A percentile compares a stretch with the other conserved stretches of the same genome.
phyloP scores from a whole-genome alignment of 2,329 filamentous ascomycete genomes.

The Talaromyces marneffei region DNA sequence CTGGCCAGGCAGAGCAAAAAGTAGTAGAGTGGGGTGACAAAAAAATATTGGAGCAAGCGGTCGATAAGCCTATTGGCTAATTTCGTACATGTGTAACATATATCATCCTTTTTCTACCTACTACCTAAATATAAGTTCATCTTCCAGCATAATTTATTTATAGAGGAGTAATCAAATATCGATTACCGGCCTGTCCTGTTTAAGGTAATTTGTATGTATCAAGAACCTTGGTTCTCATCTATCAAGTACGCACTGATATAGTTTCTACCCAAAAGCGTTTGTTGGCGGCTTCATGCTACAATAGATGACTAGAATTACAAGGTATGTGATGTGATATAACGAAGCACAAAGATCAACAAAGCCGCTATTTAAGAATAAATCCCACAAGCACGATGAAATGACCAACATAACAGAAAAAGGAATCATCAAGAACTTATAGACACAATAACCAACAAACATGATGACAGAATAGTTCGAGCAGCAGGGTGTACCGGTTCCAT shows the following conservation, averaged over 20 bases:
- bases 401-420: slow-evolving; percentile 12
- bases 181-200: neutral
- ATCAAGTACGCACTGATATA: neutral
- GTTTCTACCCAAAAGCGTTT: neutral
- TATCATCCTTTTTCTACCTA: neutral
- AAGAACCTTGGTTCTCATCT: neutral
- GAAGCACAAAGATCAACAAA: neutral
- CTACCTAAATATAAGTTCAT: neutral
- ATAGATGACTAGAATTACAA: slow-evolving; percentile 6
- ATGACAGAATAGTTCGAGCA: slow-evolving; percentile 17
- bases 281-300: neutral
- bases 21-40: slow-evolving; percentile 11
- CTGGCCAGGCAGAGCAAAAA: slow-evolving; percentile 13
- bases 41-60: neutral
- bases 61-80: slow-evolving; percentile 1
- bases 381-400: slow-evolving; percentile 8
- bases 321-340: neutral
- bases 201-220: neutral
- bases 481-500: slow-evolving; percentile 1
- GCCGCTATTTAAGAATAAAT: neutral
- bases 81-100: neutral
- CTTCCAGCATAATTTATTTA: neutral
- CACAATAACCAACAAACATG: slow-evolving; percentile 16
- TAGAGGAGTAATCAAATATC: neutral
- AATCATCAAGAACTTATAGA: slow-evolving; percentile 19